Evolutionary conservation across 257 asterid species (phyloP), one percentile per base, ranked within the genome.

Genomic region (Rehmannia glutinosa): DNA sequence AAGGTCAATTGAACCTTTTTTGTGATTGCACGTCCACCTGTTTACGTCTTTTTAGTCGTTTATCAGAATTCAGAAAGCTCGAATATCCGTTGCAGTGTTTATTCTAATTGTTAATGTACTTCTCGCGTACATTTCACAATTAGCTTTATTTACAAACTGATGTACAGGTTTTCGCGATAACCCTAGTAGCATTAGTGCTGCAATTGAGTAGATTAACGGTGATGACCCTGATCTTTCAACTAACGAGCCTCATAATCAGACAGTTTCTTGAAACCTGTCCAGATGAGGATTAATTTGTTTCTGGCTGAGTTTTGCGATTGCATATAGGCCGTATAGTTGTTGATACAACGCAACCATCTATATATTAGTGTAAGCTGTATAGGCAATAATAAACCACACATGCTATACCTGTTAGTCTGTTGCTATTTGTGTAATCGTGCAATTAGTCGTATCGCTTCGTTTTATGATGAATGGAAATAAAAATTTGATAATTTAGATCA

Each of bases 181-280:
- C 45, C 77, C 92, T 5, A 72, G 70, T 52, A 81, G 84, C 78
- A 63, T 30, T 12, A 76, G 41, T 28, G 74, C 86, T 71, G 80
- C 66, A 24, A 74, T 83, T n/a, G 64, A 81, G 59, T 45, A 83
- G 96, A 82, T 36, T 93, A 71, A 58, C 72, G 74, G 86, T 5
- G 96, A 88, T 12, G 92, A 86, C 38, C 95, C 96, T 35, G 50
- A 72, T 56, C 96, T 90, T 66, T 79, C 95, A 1, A 64, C 69
- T 43, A 30, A 72, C 5, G 99, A 90, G 95, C 38, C 49, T 75
- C 64, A 52, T 47, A 47, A 83, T 90, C 24, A 64, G 76, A 46
- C 86, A 80, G 76, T 93, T 85, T 76, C 92, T 93, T 28, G 83
- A 88, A 51, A 78, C 83, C 74, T 82, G 30, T 66, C 82, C 84